phyloP scores from a whole-genome alignment of 768 basidiomycete genomes.

The Tylopilus subfusipes region DNA sequence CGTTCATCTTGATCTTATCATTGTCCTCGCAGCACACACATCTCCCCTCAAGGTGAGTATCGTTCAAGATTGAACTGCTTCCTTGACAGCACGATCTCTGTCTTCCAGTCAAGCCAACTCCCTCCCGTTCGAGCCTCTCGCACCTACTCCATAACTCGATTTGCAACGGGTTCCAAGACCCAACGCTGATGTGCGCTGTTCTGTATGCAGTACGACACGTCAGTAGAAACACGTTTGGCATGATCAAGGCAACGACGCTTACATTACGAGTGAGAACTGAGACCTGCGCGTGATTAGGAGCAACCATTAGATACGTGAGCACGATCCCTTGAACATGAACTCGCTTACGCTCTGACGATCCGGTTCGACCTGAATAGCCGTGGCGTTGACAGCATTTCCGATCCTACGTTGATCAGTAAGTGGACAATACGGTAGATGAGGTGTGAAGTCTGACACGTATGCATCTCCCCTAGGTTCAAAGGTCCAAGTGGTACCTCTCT shows the following conservation, averaged over 20 bases:
- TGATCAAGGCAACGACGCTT: not conserved
- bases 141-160: not conserved
- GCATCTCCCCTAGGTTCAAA: not conserved
- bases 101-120: too few relatives aligned
- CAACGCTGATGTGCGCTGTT: not conserved
- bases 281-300: not conserved
- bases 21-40: not conserved
- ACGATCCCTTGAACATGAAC: not conserved
- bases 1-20: not conserved
- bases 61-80: too few relatives aligned
- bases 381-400: not conserved
- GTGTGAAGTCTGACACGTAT: not conserved
- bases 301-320: not conserved
- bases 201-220: not conserved
- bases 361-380: not conserved
- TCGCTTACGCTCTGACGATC: not conserved
- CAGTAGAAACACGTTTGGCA: not conserved
- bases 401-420: not conserved
- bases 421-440: too few relatives aligned
- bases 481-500: not conserved
- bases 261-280: not conserved
- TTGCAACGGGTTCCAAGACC: not conserved
- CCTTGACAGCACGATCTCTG: too few relatives aligned
- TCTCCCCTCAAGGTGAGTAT: too few relatives aligned
- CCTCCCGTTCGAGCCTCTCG: not conserved